Conservation (phyloP, 305 asterid genomes). For the Fraxinus velutina region DNA sequence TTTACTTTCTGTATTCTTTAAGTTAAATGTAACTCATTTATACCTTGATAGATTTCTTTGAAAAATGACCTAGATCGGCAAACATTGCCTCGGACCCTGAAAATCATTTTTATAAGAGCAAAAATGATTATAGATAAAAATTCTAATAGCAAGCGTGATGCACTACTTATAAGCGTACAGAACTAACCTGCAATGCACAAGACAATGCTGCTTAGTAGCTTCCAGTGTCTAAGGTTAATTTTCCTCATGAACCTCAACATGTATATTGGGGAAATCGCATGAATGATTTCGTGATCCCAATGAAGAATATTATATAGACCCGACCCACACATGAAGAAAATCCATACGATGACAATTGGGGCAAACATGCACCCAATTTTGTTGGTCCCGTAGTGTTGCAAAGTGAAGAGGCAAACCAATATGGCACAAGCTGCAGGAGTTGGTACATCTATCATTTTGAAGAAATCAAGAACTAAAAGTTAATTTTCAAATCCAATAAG, state of each 20-base stretch:
- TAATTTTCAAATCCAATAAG: neutral
- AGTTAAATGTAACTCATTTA: neutral
- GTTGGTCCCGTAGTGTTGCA: slow-evolving; percentile 77
- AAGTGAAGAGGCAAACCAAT: slow-evolving; percentile 76
- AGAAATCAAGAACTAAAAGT: slow-evolving; percentile 21
- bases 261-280: slow-evolving; percentile 73
- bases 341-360: slow-evolving; percentile 83
- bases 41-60: slow-evolving; percentile 84
- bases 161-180: slow-evolving; percentile 1
- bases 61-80: slow-evolving; percentile 88
- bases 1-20: neutral
- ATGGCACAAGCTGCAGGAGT: slow-evolving; percentile 77
- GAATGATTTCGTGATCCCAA: slow-evolving; percentile 44
- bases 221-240: slow-evolving; percentile 55
- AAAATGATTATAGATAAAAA: slow-evolving; percentile 4
- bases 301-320: slow-evolving; percentile 68
- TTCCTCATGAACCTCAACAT: slow-evolving; percentile 69
- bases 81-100: slow-evolving; percentile 90
- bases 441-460: slow-evolving; percentile 52
- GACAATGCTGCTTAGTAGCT: slow-evolving; percentile 65
- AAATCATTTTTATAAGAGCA: slow-evolving; percentile 10
- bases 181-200: slow-evolving; percentile 79
- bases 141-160: neutral
- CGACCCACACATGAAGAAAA: slow-evolving; percentile 56
- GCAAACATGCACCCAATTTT: slow-evolving; percentile 78